Evolutionary conservation across 345 rosid species (phyloP).

Genomic region (Pelargonium nanum): DNA sequence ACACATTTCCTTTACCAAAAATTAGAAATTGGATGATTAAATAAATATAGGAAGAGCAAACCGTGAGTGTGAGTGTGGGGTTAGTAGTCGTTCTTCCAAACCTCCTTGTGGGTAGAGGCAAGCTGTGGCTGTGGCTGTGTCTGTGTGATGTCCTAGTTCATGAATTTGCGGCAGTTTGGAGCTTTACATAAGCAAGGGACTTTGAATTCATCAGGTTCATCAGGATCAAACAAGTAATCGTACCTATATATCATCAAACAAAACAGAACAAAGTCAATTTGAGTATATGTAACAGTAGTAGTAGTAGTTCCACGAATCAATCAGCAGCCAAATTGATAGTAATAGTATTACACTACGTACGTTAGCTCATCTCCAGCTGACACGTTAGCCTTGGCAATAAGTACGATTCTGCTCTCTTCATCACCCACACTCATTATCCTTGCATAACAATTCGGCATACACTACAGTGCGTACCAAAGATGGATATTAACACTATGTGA

Average conservation of each 20-base stretch:
- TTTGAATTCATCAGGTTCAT: constrained; percentile 92
- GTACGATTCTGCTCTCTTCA: constrained; percentile 84
- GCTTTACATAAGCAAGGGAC: constrained; percentile 95
- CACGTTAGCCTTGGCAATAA: constrained; percentile 81
- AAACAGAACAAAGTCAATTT: no score
- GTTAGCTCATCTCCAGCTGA: constrained; percentile 85
- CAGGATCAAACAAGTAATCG: constrained; percentile 96
- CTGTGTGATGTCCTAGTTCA: constrained; percentile 89
- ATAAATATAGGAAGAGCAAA: no score
- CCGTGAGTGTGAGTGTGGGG: constrained; percentile 22
- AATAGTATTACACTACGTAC: no score
- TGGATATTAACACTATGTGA: no score
- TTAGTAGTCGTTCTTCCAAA: constrained; percentile 20
- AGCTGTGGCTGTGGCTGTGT: no score
- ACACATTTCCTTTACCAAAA: constrained; percentile 14
- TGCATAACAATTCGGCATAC: constrained; percentile 98
- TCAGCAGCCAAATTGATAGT: no score
- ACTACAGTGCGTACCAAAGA: constrained; percentile 42
- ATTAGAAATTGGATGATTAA: constrained; percentile 19
- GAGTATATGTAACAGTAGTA: no score
- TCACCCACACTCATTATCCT: constrained; percentile 98
- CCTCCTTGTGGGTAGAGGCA: constrained; percentile 22
- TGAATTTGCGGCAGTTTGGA: constrained; percentile 82
- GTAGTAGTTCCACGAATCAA: no score
- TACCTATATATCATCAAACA: constrained; percentile 55